Percentiles rank a stretch among this genome's conserved stretches.
These are phyloP conservation scores for Cladosporium oxysporum DNA, from an alignment of 2,329 filamentous ascomycete genomes.

Conservation along the genomic window DNA sequence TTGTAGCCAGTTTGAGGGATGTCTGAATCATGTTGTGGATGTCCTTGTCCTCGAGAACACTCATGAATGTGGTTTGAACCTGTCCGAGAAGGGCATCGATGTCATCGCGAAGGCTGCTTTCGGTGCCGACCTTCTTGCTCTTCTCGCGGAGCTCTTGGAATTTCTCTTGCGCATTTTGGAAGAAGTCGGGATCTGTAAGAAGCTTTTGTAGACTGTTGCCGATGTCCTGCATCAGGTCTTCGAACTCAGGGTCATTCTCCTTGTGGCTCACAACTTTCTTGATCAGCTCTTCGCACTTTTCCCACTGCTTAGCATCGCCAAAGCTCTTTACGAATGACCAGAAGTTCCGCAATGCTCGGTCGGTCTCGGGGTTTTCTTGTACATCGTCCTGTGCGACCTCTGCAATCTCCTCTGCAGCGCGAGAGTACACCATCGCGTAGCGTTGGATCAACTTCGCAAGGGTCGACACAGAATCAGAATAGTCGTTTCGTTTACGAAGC, in stretches of 20 bases:
- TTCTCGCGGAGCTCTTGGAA: conserved; percentile 61
- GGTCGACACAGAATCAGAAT: conserved; percentile 81
- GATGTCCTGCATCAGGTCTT: conserved; percentile 71
- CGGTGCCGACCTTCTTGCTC: conserved; percentile 59
- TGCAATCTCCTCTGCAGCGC: conserved; percentile 67
- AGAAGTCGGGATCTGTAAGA: conserved; percentile 82
- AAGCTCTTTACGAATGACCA: conserved; percentile 81
- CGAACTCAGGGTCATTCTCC: conserved; percentile 77
- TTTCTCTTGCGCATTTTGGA: conserved; percentile 71
- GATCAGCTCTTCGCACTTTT: conserved; percentile 69
- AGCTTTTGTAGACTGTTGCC: conserved; percentile 76
- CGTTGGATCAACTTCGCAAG: conserved; percentile 73
- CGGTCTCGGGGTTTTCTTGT: conserved; percentile 70
- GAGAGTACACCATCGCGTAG: conserved; percentile 77
- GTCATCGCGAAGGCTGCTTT: conserved; percentile 70
- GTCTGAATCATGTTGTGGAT: conserved; percentile 69
- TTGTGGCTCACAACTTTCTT: conserved; percentile 72
- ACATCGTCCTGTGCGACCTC: conserved; percentile 70
- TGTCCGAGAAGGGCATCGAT: conserved; percentile 72
- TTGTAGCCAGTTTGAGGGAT: conserved; percentile 65
- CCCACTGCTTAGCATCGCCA: conserved; percentile 73
- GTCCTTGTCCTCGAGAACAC: conserved; percentile 71
- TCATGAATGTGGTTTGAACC: conserved; percentile 65
- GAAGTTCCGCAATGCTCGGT: conserved; percentile 74
- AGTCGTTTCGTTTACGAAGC: conserved; percentile 75